Percentiles rank a stretch among this genome's conserved stretches.
Conservation (phyloP, 202 grass and related monocot genomes). For the Alloteropsis angusta region DNA sequence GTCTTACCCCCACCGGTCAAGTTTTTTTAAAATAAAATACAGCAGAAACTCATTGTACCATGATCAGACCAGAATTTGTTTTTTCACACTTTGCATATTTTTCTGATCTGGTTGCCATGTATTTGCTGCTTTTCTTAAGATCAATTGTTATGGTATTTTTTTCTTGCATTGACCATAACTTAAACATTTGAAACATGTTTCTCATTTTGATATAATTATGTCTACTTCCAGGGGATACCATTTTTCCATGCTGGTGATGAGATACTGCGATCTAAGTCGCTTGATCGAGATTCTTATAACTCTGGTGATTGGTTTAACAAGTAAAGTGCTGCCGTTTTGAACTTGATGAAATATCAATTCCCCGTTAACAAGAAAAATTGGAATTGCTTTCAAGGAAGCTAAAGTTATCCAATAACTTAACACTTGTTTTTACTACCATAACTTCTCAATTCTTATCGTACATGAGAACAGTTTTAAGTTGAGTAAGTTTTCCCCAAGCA, state of each 20-base stretch:
- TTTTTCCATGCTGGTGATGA: slow-evolving; percentile 97
- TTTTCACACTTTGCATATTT: slow-evolving; percentile 8
- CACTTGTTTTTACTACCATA: not conserved
- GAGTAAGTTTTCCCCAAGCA: not conserved
- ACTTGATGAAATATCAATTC: slow-evolving; percentile 10
- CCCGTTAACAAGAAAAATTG: not conserved
- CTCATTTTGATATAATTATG: not conserved
- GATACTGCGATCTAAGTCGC: slow-evolving; percentile 79
- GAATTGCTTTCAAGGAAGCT: not conserved
- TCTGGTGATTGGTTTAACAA: slow-evolving; percentile 99
- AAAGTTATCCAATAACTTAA: not conserved
- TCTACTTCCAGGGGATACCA: slow-evolving; percentile 66
- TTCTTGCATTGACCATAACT: not conserved
- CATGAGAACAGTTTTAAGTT: slow-evolving; percentile 10
- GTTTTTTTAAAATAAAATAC: not conserved
- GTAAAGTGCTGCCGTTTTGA: slow-evolving; percentile 33
- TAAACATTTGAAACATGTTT: not conserved
- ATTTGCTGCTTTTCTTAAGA: not conserved
- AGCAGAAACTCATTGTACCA: not conserved
- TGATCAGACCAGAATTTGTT: not conserved
- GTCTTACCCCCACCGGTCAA: too few species aligned
- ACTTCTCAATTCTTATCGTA: not conserved
- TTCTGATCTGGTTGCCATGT: not conserved
- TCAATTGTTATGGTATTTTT: not conserved
- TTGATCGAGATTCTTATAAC: slow-evolving; percentile 94